These are phyloP conservation scores for Salicornia ramosissima DNA, from an alignment of 148 eudicot genomes.

Conservation along the genomic window DNA sequence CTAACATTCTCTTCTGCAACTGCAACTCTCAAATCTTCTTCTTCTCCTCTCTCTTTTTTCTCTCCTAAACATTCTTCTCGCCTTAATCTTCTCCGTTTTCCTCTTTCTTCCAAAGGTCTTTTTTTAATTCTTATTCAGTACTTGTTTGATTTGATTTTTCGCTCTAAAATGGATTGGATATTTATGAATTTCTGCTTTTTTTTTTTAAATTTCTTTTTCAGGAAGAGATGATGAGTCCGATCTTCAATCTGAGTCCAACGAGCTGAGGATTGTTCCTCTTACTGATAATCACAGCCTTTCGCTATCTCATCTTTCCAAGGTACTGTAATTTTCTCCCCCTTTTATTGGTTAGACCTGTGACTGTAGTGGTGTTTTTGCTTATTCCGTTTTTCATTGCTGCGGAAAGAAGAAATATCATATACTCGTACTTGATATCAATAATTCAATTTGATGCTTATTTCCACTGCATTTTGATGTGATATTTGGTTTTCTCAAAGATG, in stretches of 20 bases:
- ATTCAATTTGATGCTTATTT: not conserved
- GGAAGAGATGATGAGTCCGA: constrained; percentile 53
- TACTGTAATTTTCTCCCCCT: not conserved
- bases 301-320: constrained; percentile 59
- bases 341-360: not conserved
- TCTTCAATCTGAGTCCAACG: constrained; percentile 43
- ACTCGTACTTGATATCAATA: not conserved
- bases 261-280: constrained; percentile 44
- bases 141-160: not conserved
- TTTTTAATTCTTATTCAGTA: not conserved
- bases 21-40: constrained; percentile 28
- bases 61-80: constrained; percentile 29
- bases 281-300: constrained; percentile 34
- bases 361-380: not conserved
- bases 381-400: not conserved
- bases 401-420: not conserved
- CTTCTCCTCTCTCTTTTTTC: constrained; percentile 42
- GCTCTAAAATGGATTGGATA: not conserved
- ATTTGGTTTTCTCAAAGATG: not conserved
- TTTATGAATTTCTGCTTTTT: not conserved
- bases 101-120: constrained; percentile 49
- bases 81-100: constrained; percentile 26
- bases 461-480: not conserved
- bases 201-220: constrained; percentile 5
- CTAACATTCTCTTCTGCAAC: constrained; percentile 36